Evolutionary conservation across 2,329 filamentous ascomycete genomes (phyloP).

Genomic region (Neonectria coccinea): DNA sequence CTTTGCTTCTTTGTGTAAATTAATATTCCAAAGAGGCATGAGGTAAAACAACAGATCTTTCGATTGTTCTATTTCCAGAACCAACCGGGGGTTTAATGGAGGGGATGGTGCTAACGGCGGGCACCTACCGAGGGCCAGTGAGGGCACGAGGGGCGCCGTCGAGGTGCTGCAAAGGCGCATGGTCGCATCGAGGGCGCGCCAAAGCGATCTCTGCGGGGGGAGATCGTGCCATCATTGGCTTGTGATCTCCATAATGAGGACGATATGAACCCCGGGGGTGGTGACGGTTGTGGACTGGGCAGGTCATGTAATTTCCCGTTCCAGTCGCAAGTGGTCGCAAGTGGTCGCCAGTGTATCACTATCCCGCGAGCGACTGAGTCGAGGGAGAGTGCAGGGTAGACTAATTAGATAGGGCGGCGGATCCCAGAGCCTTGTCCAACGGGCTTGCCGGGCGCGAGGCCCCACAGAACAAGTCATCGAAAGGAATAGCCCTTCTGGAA

Average conservation of each 20-base stretch:
- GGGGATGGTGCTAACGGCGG: slow-evolving; percentile 31
- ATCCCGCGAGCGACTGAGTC: slow-evolving; percentile 1
- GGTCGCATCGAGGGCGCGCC: slow-evolving; percentile 30
- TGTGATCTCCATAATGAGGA: slow-evolving; percentile 40
- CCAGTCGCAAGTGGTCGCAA: slow-evolving; percentile 30
- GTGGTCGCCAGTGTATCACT: slow-evolving; percentile 15
- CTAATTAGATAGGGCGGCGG: slow-evolving; percentile 6
- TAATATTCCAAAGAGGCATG: slow-evolving; percentile 44
- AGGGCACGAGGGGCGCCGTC: slow-evolving; percentile 7
- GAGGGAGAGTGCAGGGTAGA: slow-evolving; percentile 21
- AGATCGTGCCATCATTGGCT: slow-evolving; percentile 40
- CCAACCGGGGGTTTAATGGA: slow-evolving; percentile 24
- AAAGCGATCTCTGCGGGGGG: slow-evolving; percentile 38
- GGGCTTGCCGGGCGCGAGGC: slow-evolving; percentile 38
- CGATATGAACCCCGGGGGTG: slow-evolving; percentile 36
- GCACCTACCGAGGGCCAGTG: slow-evolving; percentile 31
- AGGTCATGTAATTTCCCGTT: slow-evolving; percentile 44
- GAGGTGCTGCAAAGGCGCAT: slow-evolving; percentile 10
- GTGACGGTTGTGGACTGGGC: slow-evolving; percentile 27
- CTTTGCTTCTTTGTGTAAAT: slow-evolving; percentile 40
- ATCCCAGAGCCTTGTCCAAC: slow-evolving; percentile 38
- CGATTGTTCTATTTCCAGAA: slow-evolving; percentile 45
- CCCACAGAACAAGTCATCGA: slow-evolving; percentile 44
- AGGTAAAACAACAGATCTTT: slow-evolving; percentile 37
- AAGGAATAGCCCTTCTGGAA: slow-evolving; percentile 30